These are phyloP conservation scores for Ogataea paradorogensis DNA, from an alignment of 805 yeast species.

Conservation along the genomic window DNA sequence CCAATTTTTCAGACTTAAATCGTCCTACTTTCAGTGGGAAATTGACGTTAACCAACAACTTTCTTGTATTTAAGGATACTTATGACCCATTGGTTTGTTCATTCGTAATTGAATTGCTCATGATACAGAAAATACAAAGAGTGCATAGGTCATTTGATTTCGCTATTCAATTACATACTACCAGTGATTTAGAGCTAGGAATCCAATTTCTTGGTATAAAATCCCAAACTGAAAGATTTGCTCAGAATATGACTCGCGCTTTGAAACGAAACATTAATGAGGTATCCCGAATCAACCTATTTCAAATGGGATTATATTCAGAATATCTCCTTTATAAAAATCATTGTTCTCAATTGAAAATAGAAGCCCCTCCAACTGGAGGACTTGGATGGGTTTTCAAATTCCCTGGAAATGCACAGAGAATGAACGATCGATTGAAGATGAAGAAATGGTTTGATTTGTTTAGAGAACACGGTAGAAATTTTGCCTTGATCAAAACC, in stretches of 20 bases:
- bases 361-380: conserved; percentile 62
- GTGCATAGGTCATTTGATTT: conserved; percentile 75
- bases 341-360: conserved; percentile 39
- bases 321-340: conserved; percentile 73
- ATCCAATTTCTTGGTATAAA: conserved; percentile 77
- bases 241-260: conserved; percentile 59
- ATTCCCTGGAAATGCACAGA: conserved; percentile 86
- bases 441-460: conserved; percentile 93
- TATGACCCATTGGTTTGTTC: conserved; percentile 67
- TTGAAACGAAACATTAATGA: conserved; percentile 61
- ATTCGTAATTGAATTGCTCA: conserved; percentile 68
- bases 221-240: conserved; percentile 77
- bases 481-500: conserved; percentile 69
- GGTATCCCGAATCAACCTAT: conserved; percentile 60
- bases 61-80: conserved; percentile 68
- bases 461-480: conserved; percentile 79
- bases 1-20: conserved; percentile 1
- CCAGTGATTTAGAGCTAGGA: conserved; percentile 58
- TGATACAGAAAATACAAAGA: conserved; percentile 82
- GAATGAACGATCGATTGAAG: conserved; percentile 75
- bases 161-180: conserved; percentile 70
- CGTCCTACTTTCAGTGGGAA: conserved; percentile 41
- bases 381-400: conserved; percentile 85
- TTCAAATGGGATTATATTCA: conserved; percentile 73
- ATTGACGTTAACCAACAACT: conserved; percentile 72